These are phyloP conservation scores for Fusarium multiceps DNA, from an alignment of 2,329 filamentous ascomycete species.

Conservation along the genomic window DNA sequence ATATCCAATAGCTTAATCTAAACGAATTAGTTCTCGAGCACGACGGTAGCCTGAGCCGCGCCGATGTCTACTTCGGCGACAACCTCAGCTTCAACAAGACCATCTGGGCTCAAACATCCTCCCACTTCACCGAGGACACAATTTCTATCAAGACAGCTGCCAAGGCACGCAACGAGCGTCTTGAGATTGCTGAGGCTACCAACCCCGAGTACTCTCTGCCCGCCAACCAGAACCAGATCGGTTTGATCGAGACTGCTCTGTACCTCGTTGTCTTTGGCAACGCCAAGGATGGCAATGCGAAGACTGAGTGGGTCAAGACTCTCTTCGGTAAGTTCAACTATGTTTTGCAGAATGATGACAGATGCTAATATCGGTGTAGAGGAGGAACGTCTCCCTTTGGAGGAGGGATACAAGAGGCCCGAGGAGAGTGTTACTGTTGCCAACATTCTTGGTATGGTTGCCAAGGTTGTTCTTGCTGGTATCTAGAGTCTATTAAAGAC, in stretches of 20 bases:
- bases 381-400: slow-evolving; percentile 36
- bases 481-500: background rate
- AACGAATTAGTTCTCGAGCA: slow-evolving; percentile 31
- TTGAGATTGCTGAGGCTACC: slow-evolving; percentile 24
- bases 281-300: slow-evolving; percentile 28
- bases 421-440: slow-evolving; percentile 29
- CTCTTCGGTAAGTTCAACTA: slow-evolving; percentile 32
- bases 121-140: slow-evolving; percentile 36
- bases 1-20: too few species aligned
- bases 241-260: slow-evolving; percentile 39
- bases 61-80: slow-evolving; percentile 38
- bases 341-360: rapidly evolving
- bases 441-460: slow-evolving; percentile 31
- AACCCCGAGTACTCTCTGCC: slow-evolving; percentile 35
- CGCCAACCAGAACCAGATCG: slow-evolving; percentile 12
- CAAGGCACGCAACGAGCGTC: slow-evolving; percentile 34
- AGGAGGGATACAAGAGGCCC: slow-evolving; percentile 36
- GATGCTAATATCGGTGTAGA: slow-evolving; percentile 17
- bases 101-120: slow-evolving; percentile 30
- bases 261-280: slow-evolving; percentile 39
- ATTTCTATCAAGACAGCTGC: slow-evolving; percentile 40
- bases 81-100: slow-evolving; percentile 42
- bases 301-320: slow-evolving; percentile 39
- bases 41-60: slow-evolving; percentile 41
- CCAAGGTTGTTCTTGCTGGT: slow-evolving; percentile 27